Evolutionary conservation across 768 basidiomycete species (phyloP).

Genomic region (Tephrocybe rancida): DNA sequence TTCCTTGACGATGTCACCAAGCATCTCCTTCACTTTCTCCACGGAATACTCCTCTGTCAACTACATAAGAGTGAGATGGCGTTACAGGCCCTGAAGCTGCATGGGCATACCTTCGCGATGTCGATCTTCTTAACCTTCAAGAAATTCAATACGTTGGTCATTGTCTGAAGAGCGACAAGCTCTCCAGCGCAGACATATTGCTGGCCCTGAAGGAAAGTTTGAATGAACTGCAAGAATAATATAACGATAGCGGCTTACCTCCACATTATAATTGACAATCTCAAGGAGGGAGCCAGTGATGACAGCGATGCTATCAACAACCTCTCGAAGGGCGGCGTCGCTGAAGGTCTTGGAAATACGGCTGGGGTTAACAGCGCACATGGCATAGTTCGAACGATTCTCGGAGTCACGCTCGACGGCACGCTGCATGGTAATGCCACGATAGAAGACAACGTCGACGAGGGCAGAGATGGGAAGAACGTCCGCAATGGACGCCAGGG

Average conservation of each 20-base stretch:
- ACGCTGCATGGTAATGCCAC: constrained; percentile 99
- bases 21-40: constrained; percentile 96
- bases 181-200: constrained; percentile 99
- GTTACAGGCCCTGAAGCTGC: constrained; percentile 1
- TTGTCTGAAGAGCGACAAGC: constrained; percentile 86
- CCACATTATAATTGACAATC: constrained; percentile 96
- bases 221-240: constrained; percentile 5
- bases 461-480: constrained; percentile 93
- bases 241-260: constrained; percentile 47
- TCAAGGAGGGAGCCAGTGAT: constrained; percentile 84
- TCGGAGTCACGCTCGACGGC: constrained; percentile 95
- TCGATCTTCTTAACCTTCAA: constrained; percentile 97
- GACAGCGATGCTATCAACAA: constrained; percentile 87
- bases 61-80: constrained; percentile 36
- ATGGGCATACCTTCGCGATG: constrained; percentile 64
- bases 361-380: constrained; percentile 99
- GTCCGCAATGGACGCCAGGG: constrained; percentile 96
- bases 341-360: constrained; percentile 94
- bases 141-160: constrained; percentile 97
- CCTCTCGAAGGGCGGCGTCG: constrained; percentile 94
- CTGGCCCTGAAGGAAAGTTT: constrained; percentile 74
- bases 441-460: constrained; percentile 98
- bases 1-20: constrained; percentile 86
- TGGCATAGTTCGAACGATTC: constrained; percentile 95
- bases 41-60: constrained; percentile 85